These are phyloP conservation scores for Priceomyces medius DNA, from an alignment of 805 yeast genomes.

Conservation along the genomic window DNA sequence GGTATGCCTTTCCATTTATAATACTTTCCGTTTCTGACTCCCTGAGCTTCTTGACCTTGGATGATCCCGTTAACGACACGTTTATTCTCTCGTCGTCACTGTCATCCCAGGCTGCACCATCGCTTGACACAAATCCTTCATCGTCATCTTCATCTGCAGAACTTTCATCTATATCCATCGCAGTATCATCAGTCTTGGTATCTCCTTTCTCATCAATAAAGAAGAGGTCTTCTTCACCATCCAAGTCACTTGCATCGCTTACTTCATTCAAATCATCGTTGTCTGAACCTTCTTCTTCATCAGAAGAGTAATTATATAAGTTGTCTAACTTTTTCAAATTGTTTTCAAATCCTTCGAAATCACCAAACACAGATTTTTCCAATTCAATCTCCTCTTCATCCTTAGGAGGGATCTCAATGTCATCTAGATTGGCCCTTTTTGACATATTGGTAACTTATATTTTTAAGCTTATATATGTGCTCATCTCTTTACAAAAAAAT, in stretches of 20 bases:
- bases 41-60: slow-evolving; percentile 71
- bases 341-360: slow-evolving; percentile 66
- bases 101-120: slow-evolving; percentile 68
- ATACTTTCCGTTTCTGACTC: slow-evolving; percentile 50
- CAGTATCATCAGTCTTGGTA: slow-evolving; percentile 19
- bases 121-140: slow-evolving; percentile 26
- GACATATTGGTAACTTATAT: background rate
- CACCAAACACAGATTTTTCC: slow-evolving; percentile 89
- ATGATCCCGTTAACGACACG: slow-evolving; percentile 58
- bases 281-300: slow-evolving; percentile 27
- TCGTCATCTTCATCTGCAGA: slow-evolving; percentile 36
- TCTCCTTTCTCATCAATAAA: slow-evolving; percentile 44
- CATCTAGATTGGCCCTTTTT: background rate
- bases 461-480: background rate
- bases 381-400: slow-evolving; percentile 79
- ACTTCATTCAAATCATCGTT: slow-evolving; percentile 14
- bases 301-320: slow-evolving; percentile 47
- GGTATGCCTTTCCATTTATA: slow-evolving; percentile 61
- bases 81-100: slow-evolving; percentile 81
- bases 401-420: slow-evolving; percentile 58
- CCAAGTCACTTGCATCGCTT: slow-evolving; percentile 31
- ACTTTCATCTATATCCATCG: slow-evolving; percentile 22
- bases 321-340: slow-evolving; percentile 63
- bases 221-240: slow-evolving; percentile 39
- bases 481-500: slow-evolving; percentile 1